phyloP scores from a whole-genome alignment of 2,329 filamentous ascomycete species.

The Thermoascus crustaceus region DNA sequence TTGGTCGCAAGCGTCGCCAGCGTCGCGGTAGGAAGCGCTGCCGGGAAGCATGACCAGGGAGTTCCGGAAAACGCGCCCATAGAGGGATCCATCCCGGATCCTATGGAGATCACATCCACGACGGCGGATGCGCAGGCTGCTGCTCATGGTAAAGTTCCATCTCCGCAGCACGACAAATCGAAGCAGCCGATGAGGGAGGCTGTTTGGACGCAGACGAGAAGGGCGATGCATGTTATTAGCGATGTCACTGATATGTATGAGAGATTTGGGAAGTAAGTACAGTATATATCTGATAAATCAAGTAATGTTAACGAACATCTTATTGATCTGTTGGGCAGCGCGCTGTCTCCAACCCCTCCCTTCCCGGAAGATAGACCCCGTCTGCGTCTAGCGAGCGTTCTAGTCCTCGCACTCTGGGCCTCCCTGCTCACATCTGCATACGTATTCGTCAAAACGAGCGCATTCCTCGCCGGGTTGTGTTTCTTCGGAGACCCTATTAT shows the following conservation, averaged over 20 bases:
- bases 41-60: conserved; percentile 65
- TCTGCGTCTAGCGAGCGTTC: conserved; percentile 45
- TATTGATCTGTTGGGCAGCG: conserved; percentile 28
- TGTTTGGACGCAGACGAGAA: conserved; percentile 68
- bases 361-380: conserved; percentile 50
- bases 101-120: conserved; percentile 47
- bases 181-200: conserved; percentile 63
- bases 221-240: conserved; percentile 58
- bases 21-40: conserved; percentile 65
- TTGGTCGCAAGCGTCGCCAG: conserved; percentile 66
- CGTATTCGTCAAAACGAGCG: conserved; percentile 55
- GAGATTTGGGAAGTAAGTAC: conserved; percentile 50
- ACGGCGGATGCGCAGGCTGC: conserved; percentile 49
- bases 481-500: conserved; percentile 78
- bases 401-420: conserved; percentile 45
- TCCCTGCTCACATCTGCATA: conserved; percentile 52
- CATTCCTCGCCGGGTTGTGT: conserved; percentile 60
- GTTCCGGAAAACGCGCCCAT: conserved; percentile 47
- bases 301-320: not conserved
- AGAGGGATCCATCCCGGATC: conserved; percentile 53
- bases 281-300: not conserved
- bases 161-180: conserved; percentile 59
- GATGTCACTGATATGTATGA: conserved; percentile 57
- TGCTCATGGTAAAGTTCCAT: conserved; percentile 44
- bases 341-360: conserved; percentile 55